Percentiles rank a stretch among this genome's conserved stretches.
These are phyloP conservation scores for Micromonas pusilla DNA, from an alignment of 139 green algal genomes.

Conservation along the genomic window DNA sequence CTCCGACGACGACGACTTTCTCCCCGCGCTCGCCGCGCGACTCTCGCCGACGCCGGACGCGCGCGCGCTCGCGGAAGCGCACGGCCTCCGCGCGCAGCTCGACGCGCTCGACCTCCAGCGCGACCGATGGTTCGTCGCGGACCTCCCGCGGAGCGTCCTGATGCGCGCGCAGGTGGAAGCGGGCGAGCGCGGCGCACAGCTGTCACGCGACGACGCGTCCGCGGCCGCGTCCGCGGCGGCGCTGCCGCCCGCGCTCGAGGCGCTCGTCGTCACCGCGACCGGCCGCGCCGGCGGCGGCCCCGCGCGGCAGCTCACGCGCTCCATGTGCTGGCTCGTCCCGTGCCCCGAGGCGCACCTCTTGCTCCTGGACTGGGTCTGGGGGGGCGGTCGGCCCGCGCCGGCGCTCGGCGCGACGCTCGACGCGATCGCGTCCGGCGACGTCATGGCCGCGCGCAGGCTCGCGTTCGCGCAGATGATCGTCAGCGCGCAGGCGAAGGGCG, in stretches of 20 bases:
- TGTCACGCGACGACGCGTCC: neutral
- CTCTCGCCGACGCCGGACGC: constrained; percentile 4
- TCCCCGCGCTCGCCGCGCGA: neutral
- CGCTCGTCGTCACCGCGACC: neutral
- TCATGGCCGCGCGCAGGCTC: neutral
- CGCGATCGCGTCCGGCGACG: neutral
- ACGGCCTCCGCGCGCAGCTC: neutral
- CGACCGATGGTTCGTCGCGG: constrained; percentile 10
- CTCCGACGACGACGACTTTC: neutral
- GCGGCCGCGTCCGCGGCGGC: neutral
- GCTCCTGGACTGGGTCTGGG: constrained; percentile 19
- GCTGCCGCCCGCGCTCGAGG: constrained; percentile 1
- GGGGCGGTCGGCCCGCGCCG: neutral
- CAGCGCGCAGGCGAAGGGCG: neutral
- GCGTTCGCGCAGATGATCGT: constrained; percentile 29
- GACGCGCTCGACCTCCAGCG: neutral
- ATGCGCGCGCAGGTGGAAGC: neutral
- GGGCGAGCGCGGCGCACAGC: neutral
- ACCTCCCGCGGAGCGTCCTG: neutral
- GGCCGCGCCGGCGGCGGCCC: neutral
- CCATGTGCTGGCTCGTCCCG: constrained; percentile 9
- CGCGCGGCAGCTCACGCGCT: neutral
- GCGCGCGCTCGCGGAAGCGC: constrained; percentile 1
- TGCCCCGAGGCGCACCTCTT: constrained; percentile 20
- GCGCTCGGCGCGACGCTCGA: constrained; percentile 11